Evolutionary conservation across 2,329 filamentous ascomycete species (phyloP), one percentile per base, ranked within the genome.

Genomic region (Sclerotinia subarctica): DNA sequence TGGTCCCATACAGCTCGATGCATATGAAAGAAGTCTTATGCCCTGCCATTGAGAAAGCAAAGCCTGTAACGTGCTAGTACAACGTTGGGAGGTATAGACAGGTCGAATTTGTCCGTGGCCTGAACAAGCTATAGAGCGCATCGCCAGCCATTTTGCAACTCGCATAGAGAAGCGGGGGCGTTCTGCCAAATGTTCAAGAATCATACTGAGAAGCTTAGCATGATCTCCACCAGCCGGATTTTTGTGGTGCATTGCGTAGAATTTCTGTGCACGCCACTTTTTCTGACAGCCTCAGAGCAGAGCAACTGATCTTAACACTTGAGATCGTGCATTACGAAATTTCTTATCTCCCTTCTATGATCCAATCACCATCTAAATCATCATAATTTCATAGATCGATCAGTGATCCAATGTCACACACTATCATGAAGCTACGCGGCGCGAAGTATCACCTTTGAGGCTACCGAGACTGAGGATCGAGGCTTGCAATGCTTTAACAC

Each of bases 1-100:
- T 17, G 91, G 90, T 1, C 85, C 89, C 5, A 78, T 97, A 71
- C 85, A 91, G 69, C 75, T 96, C 66, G 83, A 86, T 46, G 83
- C 85, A 56, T 97, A 97, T 77, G 89, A 94, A 78, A 81, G 66
- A 54, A 74, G 71, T 56, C 69, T 77, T 15, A 60, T 68, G 42
- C 32, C 64, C 51, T 66, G 32, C 24, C n/a, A 19, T 51, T 63
- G 29, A 51, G 42, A 26, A 26, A 15, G 26, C 26, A 21, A 5
- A n/a, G 38, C 1, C n/a, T 42, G 10, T n/a, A 51, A 38, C 24
- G 4, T 38, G 51, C 13, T 35, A 26, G n/a, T 51, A 42, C 47
- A 19, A 19, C 15, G 11, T 19, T 13, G 53, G 29, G 10, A 63
- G 26, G 17, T 38, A 51, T 38, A 8, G 17, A 26, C 8, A 8